These are phyloP conservation scores for Erythrophleum fordii DNA, from an alignment of 306 rosid species.

Conservation along the genomic window DNA sequence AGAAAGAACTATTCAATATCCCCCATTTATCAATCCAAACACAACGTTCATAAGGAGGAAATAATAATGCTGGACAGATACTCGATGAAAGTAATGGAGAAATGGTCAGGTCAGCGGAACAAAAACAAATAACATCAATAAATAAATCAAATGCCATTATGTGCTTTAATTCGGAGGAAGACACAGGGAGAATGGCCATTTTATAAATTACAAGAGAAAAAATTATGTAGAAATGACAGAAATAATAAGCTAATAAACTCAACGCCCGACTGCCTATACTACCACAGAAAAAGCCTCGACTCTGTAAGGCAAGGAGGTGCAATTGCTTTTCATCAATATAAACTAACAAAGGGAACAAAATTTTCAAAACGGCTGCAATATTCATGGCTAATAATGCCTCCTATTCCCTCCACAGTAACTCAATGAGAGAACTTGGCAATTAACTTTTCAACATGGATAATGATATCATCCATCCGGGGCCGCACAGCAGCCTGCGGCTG, in stretches of 20 bases:
- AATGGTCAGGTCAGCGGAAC: neutral
- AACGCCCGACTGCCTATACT: slow-evolving; percentile 61
- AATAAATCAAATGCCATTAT: slow-evolving; percentile 46
- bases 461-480: slow-evolving; percentile 83
- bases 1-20: no score
- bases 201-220: slow-evolving; percentile 55
- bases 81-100: neutral
- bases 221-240: slow-evolving; percentile 44
- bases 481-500: slow-evolving; percentile 90
- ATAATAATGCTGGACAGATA: neutral
- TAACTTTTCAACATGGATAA: slow-evolving; percentile 92
- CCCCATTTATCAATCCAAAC: no score
- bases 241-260: slow-evolving; percentile 44
- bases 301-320: slow-evolving; percentile 46
- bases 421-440: slow-evolving; percentile 79
- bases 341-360: slow-evolving; percentile 30
- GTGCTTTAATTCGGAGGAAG: slow-evolving; percentile 40
- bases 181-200: slow-evolving; percentile 48
- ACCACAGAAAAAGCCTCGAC: slow-evolving; percentile 36
- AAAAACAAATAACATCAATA: slow-evolving; percentile 29
- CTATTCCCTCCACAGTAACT: slow-evolving; percentile 41
- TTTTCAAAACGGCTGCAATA: slow-evolving; percentile 31
- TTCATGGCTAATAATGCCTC: slow-evolving; percentile 19
- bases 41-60: neutral
- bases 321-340: slow-evolving; percentile 43